These are phyloP conservation scores for Phyllosticta citrichinensis DNA, from an alignment of 2,329 filamentous ascomycete species.

Conservation along the genomic window DNA sequence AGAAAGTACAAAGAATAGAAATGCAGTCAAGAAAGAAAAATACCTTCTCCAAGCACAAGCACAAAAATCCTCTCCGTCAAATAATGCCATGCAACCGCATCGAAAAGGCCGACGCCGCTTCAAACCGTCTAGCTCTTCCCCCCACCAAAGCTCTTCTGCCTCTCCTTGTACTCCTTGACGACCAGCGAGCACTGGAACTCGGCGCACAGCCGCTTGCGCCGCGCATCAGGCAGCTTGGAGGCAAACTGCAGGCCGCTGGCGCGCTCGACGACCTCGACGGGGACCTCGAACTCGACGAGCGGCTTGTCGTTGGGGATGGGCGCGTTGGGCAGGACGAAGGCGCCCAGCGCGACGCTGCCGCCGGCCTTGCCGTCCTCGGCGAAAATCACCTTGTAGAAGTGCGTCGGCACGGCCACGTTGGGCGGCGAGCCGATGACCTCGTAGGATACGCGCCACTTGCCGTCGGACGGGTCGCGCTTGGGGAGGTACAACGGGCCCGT, in stretches of 20 bases:
- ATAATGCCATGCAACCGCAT: too few relatives aligned
- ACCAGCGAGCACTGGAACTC: constrained; percentile 78
- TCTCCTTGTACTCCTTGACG: constrained; percentile 65
- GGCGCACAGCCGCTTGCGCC: constrained; percentile 71
- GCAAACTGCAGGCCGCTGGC: constrained; percentile 90
- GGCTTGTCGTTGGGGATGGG: constrained; percentile 79
- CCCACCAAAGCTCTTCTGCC: constrained; percentile 37
- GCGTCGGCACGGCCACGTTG: constrained; percentile 89
- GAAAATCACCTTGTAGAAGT: constrained; percentile 99
- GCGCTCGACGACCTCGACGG: constrained; percentile 82
- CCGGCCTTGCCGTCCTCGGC: constrained; percentile 64
- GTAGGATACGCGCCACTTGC: constrained; percentile 92
- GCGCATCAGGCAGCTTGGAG: constrained; percentile 59
- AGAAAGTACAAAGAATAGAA: too few relatives aligned
- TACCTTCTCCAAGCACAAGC: not conserved
- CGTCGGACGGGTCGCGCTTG: constrained; percentile 65
- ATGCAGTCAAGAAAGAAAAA: not conserved
- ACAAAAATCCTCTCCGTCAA: too few relatives aligned
- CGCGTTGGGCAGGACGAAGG: constrained; percentile 92
- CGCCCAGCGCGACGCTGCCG: constrained; percentile 71
- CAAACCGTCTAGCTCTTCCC: constrained; percentile 13
- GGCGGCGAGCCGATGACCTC: constrained; percentile 92
- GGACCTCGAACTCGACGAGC: constrained; percentile 86
- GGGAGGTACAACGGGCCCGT: constrained; percentile 92
- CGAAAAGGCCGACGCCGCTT: too few relatives aligned